These are phyloP conservation scores for Globisporangium okanoganense DNA, from an alignment of 352 stramenopile species.

Conservation along the genomic window DNA sequence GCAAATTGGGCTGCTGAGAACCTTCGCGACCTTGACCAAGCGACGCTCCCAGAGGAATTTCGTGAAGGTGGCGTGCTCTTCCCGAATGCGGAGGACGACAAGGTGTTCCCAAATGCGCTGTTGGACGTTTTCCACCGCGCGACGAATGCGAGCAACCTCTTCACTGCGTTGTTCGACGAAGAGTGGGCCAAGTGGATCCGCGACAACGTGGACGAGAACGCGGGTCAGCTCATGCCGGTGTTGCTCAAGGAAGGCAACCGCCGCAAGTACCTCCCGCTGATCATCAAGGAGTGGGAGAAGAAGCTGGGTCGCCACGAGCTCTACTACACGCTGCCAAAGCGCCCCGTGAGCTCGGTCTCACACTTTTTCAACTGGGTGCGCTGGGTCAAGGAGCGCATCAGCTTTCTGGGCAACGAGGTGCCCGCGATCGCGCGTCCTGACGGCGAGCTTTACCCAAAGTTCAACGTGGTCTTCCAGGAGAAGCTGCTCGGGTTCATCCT, in stretches of 20 bases:
- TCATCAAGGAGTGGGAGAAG: slow-evolving; percentile 62
- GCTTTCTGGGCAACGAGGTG: slow-evolving; percentile 47
- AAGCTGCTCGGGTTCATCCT: slow-evolving; percentile 56
- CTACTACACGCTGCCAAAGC: slow-evolving; percentile 70
- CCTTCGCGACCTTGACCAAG: slow-evolving; percentile 36
- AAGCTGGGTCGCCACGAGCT: slow-evolving; percentile 46
- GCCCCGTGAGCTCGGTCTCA: slow-evolving; percentile 47
- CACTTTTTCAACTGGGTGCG: slow-evolving; percentile 77
- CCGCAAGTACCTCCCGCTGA: slow-evolving; percentile 52
- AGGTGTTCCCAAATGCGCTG: slow-evolving; percentile 58
- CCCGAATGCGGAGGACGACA: slow-evolving; percentile 44
- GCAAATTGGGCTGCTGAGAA: slow-evolving; percentile 52
- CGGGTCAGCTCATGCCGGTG: slow-evolving; percentile 31
- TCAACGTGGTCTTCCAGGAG: slow-evolving; percentile 60
- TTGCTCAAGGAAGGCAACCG: slow-evolving; percentile 40
- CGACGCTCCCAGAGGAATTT: slow-evolving; percentile 50
- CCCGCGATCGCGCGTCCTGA: slow-evolving; percentile 38
- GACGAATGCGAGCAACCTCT: slow-evolving; percentile 52
- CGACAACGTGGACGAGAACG: slow-evolving; percentile 55
- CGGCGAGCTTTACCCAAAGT: slow-evolving; percentile 60
- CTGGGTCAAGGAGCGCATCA: slow-evolving; percentile 78
- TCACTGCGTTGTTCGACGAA: slow-evolving; percentile 50
- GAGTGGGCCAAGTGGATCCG: slow-evolving; percentile 57
- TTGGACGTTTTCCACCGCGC: slow-evolving; percentile 56
- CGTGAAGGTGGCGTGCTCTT: slow-evolving; percentile 54